Base-by-base conservation (phyloP, 768 basidiomycete species). In the Xerocomellus dryophilus region DNA sequence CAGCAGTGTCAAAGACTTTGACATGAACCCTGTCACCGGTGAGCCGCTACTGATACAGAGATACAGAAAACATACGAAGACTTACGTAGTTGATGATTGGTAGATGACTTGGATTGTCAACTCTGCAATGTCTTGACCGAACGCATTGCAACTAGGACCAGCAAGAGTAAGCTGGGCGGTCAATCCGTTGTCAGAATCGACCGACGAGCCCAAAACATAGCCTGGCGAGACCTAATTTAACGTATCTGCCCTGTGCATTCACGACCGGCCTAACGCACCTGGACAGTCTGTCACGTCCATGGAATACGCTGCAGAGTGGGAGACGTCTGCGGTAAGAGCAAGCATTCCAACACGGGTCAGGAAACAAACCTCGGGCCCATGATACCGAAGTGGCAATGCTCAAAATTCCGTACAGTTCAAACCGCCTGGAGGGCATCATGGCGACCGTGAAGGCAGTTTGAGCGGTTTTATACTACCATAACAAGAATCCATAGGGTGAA, bases 21-120 rank as follows among this genome's bases (percentile, higher is more conserved):
- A 88, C 83, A 51, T 82, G 86, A 11, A 88, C 73, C 42, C 86
- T 86, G 44, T 23, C 18, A 21, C 7, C 31, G n/a, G 10, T 43
- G 7, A 44, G 41, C 25, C 18, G 15, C 21, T 36, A 7, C 3
- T n/a, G 11, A 41, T n/a, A 11, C n/a, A 39, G 12, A 25, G 1
- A 15, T 25, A 7, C 7, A 44, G 9, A 35, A 39, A n/a, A 32
- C 7, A 36, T n/a, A 18, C 9, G 29, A 29, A 7, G 46, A 59
- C 68, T 17, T 54, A 81, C 80, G 78, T 73, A 43, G 78, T 73
- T 42, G 61, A 63, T 8, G 77, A 78, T 64, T 88, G 84, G 60
- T 87, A 87, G 12, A 76, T 78, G 14, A 87, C 83, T 63, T 84
- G 71, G 29, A 90, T 72, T 6, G 80, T 82, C 11, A 89, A 74